Conservation (phyloP, 108 stramenopile genomes). For the Pseudonitzschia delicatissima region DNA sequence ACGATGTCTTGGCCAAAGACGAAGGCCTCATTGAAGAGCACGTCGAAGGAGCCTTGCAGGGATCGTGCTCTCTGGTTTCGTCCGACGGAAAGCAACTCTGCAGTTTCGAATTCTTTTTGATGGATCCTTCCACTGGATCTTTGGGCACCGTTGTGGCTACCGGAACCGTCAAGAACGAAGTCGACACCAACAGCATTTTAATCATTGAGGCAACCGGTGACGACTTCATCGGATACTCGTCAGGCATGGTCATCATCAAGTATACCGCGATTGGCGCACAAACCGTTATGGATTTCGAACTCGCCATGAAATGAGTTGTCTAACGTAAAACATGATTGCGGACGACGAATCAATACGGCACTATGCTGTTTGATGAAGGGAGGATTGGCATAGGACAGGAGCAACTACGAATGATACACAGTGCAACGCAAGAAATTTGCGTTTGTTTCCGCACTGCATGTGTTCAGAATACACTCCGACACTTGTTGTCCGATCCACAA, state of each 20-base stretch:
- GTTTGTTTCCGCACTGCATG: neutral
- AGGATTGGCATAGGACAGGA: neutral
- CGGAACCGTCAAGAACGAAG: neutral
- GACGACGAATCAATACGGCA: too few relatives aligned
- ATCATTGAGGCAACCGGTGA: constrained; percentile 18
- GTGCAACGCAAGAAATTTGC: neutral
- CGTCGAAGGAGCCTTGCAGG: constrained; percentile 10
- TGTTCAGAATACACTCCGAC: neutral
- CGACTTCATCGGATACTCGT: constrained; percentile 3
- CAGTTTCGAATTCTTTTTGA: constrained; percentile 4
- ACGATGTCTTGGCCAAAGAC: neutral
- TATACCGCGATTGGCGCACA: constrained; percentile 1
- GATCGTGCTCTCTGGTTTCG: constrained; percentile 1
- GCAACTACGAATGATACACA: neutral
- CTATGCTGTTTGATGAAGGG: too few relatives aligned
- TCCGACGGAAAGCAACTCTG: constrained; percentile 5
- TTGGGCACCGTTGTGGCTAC: constrained; percentile 7
- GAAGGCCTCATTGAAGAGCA: constrained; percentile 9
- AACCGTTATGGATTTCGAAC: constrained; percentile 9
- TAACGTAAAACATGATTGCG: too few relatives aligned
- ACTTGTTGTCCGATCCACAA: too few relatives aligned
- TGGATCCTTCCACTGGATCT: neutral
- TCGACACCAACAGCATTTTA: neutral
- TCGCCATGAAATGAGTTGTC: too few relatives aligned
- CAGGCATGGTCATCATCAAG: neutral